Base-by-base conservation (phyloP, 768 basidiomycete genomes). In the Lactarius tabidus region DNA sequence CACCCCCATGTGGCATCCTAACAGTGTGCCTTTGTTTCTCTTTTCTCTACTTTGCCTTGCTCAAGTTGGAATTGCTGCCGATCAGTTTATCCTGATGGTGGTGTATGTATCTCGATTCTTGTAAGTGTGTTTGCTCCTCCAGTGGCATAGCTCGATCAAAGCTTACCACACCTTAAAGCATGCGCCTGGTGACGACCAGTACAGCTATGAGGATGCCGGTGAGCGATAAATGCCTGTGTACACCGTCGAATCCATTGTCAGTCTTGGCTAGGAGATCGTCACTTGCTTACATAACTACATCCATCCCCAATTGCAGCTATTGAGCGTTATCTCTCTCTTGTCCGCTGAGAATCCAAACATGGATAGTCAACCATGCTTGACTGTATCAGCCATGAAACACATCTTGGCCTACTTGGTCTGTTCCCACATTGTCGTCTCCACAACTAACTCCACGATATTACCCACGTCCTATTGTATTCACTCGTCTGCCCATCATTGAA, bases 181-280 rank as follows among this genome's bases (percentile, higher is more conserved):
- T 72, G 86, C 91, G 39, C 96, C 96, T 0, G 96, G 95, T 36
- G 93, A 95, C 43, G 96, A 99, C 76, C 91, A 98, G 75, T 98
- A 91, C 71, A 90, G 96, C 14, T 98, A 96, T 72, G 97, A 99
- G 75, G 93, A 95, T 71, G 94, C 97, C 1, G 90, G 93, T 51
- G 97, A 99, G 79, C 80, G 97, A 67, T 99, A 97, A 97, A 80
- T 95, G 81, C 97, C 97, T 3, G 94, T 99, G 54, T 96, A 99
- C 75, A 91, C 91, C 1, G 90, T 98, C 38, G 95, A 98, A 79
- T 93, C 94, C 6, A 98, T 99, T 69, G 96, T 98, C 70, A 74
- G 82, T 75, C 23, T 26, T 48, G 38, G 29, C 58, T 33, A 57
- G 9, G 18, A 33, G 12, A 23, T 6, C 56, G 41, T 33, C 26